Evolutionary conservation across 768 basidiomycete species (phyloP), one percentile per base, ranked within the genome.

Genomic region (Mycena vitilis): DNA sequence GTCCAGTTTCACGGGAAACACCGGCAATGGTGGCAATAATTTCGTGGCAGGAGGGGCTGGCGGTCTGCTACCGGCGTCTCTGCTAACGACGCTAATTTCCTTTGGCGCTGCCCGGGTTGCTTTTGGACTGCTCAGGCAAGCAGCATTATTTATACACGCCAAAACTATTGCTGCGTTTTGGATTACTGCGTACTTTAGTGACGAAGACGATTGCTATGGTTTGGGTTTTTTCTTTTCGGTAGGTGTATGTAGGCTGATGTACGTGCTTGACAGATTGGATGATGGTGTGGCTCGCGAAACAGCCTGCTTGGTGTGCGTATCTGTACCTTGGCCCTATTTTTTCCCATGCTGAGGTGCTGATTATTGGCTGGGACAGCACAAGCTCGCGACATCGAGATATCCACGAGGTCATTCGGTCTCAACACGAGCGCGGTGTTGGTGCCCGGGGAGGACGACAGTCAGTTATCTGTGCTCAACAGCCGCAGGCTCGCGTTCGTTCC

Each of bases 111-210:
- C 34, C 15, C 25, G 30, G 6, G 23, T 34, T 30, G 30, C 88
- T 30, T 76, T 92, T 45, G 91, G 92, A 54, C 86, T 30, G 87
- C 18, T 67, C 85, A 40, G 74, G 93, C 49, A 92, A 93, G 73
- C 83, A 15, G 75, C 81, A 4, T 77, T 81, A 36, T 65, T 77
- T 4, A 45, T 80, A 4, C 90, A 89, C 80, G 60, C 76, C 18
- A 79, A 76, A 36, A 30, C 86, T 38, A 77, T 84, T 64, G 80
- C 83, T 45, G 83, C 85, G 5, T 86, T 92, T 74, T 89, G 88
- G 76, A 77, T 93, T 59, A 91, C 88, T 0, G 89, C 87, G 1
- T 79, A 78, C 38, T 89, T 93, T 59, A 83, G 88, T 1, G 86
- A 88, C 6, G 78, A 84, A 0, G 91, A 93, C 71, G 52, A 73